A percentile compares a stretch with the other conserved stretches of the same genome.
Conservation (phyloP, 306 rosid genomes). For the Corylus heterophylla region DNA sequence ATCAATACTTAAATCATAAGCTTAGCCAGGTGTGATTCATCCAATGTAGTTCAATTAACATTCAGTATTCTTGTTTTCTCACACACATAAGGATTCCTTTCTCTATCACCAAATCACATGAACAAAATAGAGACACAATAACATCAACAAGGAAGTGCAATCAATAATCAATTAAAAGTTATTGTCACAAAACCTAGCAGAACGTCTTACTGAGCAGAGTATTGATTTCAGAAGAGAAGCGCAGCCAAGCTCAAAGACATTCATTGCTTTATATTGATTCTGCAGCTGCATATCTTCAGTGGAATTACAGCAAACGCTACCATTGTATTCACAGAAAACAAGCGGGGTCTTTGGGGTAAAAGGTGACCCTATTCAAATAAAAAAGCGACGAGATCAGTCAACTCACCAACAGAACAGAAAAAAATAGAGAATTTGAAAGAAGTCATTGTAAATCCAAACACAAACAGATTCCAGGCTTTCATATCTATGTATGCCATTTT, state of each 20-base stretch:
- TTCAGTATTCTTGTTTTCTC: not conserved
- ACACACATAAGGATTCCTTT: not conserved
- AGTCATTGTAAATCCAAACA: not conserved
- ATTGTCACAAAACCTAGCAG: not conserved
- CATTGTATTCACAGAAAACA: constrained; percentile 42
- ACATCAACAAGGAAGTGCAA: not conserved
- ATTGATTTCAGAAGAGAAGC: constrained; percentile 38
- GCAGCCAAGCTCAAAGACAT: constrained; percentile 22
- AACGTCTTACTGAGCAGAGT: constrained; percentile 35
- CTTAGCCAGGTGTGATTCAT: not conserved
- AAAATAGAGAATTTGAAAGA: not conserved
- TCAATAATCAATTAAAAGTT: not conserved
- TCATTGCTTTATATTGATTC: constrained; percentile 20
- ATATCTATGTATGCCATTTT: not conserved
- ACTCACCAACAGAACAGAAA: not conserved
- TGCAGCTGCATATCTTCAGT: constrained; percentile 28
- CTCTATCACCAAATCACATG: not conserved
- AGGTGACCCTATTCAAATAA: constrained; percentile 33
- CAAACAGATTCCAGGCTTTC: not conserved
- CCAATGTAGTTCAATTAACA: not conserved
- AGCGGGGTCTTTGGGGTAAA: constrained; percentile 25
- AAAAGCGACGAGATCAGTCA: not conserved
- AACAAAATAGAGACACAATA: not conserved
- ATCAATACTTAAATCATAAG: not conserved
- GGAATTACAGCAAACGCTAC: constrained; percentile 42